Conservation (phyloP, 1,139 yeast species). For the Lodderomyces parapsilosis region DNA sequence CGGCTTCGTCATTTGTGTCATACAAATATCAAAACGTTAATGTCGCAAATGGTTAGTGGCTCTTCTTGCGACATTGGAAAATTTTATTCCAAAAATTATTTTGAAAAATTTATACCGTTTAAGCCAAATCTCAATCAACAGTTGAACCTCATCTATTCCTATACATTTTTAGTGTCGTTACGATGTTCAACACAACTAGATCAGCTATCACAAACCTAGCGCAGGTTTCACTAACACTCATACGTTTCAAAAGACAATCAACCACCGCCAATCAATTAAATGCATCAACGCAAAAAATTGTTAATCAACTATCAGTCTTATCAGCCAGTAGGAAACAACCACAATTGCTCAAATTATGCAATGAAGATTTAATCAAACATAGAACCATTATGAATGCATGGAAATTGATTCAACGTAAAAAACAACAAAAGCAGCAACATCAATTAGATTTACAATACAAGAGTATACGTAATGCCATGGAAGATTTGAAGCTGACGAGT, state of each 20-base stretch:
- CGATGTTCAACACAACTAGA: conserved; percentile 3
- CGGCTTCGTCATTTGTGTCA: neutral
- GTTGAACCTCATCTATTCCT: no score
- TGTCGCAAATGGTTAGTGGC: neutral
- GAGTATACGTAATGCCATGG: conserved; percentile 71
- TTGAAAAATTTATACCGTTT: neutral
- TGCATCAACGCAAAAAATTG: conserved; percentile 63
- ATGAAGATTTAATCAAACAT: conserved; percentile 85
- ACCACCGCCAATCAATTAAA: conserved; percentile 26
- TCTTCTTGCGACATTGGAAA: neutral
- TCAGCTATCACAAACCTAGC: conserved; percentile 6
- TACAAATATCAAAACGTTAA: no score
- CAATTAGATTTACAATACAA: conserved; percentile 63
- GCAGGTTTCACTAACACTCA: conserved; percentile 19
- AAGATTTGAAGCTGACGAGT: conserved; percentile 52
- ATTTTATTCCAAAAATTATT: neutral
- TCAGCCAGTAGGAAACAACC: conserved; percentile 91
- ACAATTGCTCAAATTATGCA: conserved; percentile 65
- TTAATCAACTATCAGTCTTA: conserved; percentile 78
- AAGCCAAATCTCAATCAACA: neutral
- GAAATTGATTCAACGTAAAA: conserved; percentile 58
- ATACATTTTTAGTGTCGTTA: neutral
- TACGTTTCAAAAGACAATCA: conserved; percentile 38
- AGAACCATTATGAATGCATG: conserved; percentile 83
- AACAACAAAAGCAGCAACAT: conserved; percentile 39